Percentiles rank a stretch among this genome's conserved stretches.
Evolutionary conservation across 192 early-diverging fungal genomes (phyloP).

Genomic region (Coemansia sp.): DNA sequence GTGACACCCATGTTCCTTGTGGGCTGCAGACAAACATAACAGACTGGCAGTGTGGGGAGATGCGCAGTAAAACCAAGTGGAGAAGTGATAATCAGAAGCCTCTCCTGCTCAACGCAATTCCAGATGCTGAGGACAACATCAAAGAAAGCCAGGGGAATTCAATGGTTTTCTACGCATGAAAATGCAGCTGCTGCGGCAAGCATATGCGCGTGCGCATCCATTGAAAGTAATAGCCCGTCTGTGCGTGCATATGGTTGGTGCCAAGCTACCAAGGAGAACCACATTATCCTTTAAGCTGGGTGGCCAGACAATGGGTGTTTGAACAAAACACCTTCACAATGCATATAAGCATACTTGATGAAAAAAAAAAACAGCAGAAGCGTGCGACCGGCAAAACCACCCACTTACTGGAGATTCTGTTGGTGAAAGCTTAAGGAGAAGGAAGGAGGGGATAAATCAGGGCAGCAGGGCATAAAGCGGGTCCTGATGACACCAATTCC

Average conservation of each 20-base stretch:
- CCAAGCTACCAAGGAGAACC: neutral
- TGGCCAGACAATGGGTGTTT: slow-evolving; percentile 7
- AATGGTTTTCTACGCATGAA: neutral
- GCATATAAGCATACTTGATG: neutral
- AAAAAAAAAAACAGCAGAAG: neutral
- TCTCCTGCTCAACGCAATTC: neutral
- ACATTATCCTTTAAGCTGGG: neutral
- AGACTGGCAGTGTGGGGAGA: neutral
- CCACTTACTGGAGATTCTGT: neutral
- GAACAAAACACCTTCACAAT: slow-evolving; percentile 1
- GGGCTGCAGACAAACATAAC: neutral
- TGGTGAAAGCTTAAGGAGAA: neutral
- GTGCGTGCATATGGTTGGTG: slow-evolving; percentile 11
- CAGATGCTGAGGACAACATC: neutral
- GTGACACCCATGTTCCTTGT: neutral
- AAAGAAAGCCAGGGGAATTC: neutral
- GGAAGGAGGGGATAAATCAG: neutral
- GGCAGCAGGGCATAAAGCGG: neutral
- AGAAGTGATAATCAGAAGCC: neutral
- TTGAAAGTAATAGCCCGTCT: slow-evolving; percentile 14
- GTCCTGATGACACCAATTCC: neutral
- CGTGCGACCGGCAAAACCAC: neutral
- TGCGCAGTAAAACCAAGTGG: neutral
- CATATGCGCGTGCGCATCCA: neutral
- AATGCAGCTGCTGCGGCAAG: neutral